Evolutionary conservation across 371 early-diverging fungal species (phyloP).

Genomic region (Mucor velutinosus): DNA sequence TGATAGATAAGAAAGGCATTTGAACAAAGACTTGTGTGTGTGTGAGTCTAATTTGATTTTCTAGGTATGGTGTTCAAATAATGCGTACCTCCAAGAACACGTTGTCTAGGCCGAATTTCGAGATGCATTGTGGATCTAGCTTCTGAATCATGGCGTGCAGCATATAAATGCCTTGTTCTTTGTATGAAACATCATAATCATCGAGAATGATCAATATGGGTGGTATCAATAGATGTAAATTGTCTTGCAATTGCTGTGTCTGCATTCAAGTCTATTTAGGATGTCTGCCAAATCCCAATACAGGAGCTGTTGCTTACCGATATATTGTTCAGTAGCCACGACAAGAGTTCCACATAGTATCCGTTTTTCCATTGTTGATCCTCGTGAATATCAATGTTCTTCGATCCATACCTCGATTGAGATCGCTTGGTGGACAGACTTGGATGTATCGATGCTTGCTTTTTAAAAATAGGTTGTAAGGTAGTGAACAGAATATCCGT

Average conservation of each 20-base stretch:
- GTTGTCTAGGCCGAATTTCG: constrained; percentile 26
- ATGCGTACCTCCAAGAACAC: constrained; percentile 40
- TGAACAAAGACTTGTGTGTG: constrained; percentile 34
- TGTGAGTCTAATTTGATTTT: too few species aligned
- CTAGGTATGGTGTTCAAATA: too few species aligned
- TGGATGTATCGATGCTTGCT: constrained; percentile 18
- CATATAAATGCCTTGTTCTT: constrained; percentile 28
- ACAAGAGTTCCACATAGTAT: constrained; percentile 21
- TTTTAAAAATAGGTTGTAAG: constrained; percentile 24
- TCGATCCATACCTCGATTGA: constrained; percentile 21
- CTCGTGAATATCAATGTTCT: constrained; percentile 23
- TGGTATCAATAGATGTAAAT: constrained; percentile 29
- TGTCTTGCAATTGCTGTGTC: constrained; percentile 17
- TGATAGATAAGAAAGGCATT: constrained; percentile 37
- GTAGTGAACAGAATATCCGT: constrained; percentile 15
- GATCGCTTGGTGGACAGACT: constrained; percentile 7
- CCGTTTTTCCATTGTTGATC: constrained; percentile 35
- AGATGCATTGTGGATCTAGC: constrained; percentile 16
- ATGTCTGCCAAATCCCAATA: too few species aligned
- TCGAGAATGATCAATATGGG: constrained; percentile 38
- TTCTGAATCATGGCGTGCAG: constrained; percentile 29
- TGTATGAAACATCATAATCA: constrained; percentile 38
- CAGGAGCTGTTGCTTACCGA: constrained; percentile 16
- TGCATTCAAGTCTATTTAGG: not conserved
- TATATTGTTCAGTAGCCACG: constrained; percentile 25